Percentiles rank a stretch among this genome's conserved stretches.
These are phyloP conservation scores for Vigna radiata DNA, from an alignment of 306 rosid genomes.

Conservation along the genomic window DNA sequence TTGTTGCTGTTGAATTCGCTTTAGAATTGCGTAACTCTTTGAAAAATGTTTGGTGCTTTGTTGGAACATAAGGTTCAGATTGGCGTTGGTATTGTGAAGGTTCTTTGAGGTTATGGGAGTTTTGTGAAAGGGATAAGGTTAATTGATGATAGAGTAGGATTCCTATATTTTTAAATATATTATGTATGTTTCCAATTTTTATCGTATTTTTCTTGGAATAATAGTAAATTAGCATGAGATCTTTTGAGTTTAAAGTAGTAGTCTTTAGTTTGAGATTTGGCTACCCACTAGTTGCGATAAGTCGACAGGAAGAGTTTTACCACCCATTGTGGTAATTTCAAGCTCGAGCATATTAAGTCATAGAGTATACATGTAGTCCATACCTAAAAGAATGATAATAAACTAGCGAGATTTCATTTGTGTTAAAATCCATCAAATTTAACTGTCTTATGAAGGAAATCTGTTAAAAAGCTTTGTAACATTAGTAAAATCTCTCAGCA, in stretches of 20 bases:
- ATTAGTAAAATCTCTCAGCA: background rate
- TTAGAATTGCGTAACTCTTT: constrained; percentile 7
- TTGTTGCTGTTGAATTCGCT: constrained; percentile 1
- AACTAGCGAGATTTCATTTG: background rate
- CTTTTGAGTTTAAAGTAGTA: background rate
- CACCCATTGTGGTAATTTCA: background rate
- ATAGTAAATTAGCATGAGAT: background rate
- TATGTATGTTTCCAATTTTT: background rate
- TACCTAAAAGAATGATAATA: background rate
- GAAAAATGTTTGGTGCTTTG: constrained; percentile 15
- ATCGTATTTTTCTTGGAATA: background rate
- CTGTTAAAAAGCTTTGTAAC: background rate
- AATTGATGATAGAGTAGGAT: background rate
- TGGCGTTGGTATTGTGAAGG: constrained; percentile 3
- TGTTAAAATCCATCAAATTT: background rate
- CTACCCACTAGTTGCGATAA: too few relatives aligned
- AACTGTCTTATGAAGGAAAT: background rate
- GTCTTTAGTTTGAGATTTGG: background rate
- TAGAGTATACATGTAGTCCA: background rate
- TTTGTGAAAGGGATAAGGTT: constrained; percentile 1
- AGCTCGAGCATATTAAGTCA: background rate
- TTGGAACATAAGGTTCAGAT: constrained; percentile 14
- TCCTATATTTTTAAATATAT: background rate
- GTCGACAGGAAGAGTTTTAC: background rate
- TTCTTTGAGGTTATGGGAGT: background rate